Evolutionary conservation across 2,329 filamentous ascomycete genomes (phyloP).

Genomic region (Geosmithia morbida): DNA sequence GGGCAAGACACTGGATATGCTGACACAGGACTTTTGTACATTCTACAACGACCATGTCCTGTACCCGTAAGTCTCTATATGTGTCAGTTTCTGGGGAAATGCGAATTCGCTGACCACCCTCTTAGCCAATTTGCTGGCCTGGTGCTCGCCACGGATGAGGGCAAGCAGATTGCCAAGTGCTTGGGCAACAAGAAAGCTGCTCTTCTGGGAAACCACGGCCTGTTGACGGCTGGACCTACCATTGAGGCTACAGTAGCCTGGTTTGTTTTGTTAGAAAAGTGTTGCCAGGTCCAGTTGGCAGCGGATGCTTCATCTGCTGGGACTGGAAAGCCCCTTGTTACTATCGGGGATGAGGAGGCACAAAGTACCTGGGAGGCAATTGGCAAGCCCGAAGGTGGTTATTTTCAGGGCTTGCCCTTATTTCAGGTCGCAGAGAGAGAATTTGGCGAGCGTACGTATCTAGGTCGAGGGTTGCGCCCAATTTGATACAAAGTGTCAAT

Average conservation of each 20-base stretch:
- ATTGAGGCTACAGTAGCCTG: slow-evolving; percentile 54
- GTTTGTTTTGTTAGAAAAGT: slow-evolving; percentile 30
- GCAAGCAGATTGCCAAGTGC: slow-evolving; percentile 38
- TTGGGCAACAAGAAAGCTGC: slow-evolving; percentile 38
- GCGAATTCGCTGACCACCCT: background rate
- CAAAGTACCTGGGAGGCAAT: slow-evolving; percentile 51
- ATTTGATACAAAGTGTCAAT: background rate
- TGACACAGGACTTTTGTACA: slow-evolving; percentile 47
- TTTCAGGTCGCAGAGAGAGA: slow-evolving; percentile 3
- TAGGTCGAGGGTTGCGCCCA: background rate
- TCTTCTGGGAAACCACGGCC: slow-evolving; percentile 49
- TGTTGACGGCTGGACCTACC: slow-evolving; percentile 47
- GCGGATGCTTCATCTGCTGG: slow-evolving; percentile 31
- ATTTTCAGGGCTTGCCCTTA: slow-evolving; percentile 38
- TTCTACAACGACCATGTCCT: slow-evolving; percentile 37
- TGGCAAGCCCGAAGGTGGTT: slow-evolving; percentile 48
- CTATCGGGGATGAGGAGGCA: slow-evolving; percentile 22
- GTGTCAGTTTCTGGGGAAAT: too few relatives aligned
- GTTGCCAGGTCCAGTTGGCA: slow-evolving; percentile 17
- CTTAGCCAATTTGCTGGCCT: slow-evolving; percentile 33
- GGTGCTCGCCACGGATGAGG: slow-evolving; percentile 45
- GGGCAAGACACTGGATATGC: slow-evolving; percentile 47
- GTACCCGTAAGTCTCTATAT: slow-evolving; percentile 13
- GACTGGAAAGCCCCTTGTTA: slow-evolving; percentile 16
- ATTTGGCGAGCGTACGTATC: background rate